Evolutionary conservation across 495 filamentous ascomycete genomes (phyloP).

Genomic region (Hypoxylon intermedium): DNA sequence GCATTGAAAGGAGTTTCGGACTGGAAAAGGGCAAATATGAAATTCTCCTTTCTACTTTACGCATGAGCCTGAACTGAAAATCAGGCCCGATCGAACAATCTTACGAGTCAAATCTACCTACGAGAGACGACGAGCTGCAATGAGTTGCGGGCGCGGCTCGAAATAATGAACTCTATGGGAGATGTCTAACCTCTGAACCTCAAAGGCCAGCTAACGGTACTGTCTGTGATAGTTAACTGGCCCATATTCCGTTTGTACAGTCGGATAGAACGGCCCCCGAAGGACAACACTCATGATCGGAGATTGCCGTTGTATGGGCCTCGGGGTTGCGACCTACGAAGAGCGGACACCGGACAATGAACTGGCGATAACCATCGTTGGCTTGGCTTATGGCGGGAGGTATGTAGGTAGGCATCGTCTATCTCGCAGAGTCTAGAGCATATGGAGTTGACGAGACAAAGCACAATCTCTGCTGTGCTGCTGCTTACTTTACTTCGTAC

Average conservation of each 20-base stretch:
- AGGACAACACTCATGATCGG: not conserved
- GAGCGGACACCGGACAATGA: no score
- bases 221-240: no score
- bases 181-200: no score
- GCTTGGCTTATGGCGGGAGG: not conserved
- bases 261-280: not conserved
- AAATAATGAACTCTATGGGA: no score
- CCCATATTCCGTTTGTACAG: no score
- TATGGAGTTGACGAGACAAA: not conserved
- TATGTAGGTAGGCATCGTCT: not conserved
- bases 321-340: not conserved
- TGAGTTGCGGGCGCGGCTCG: no score
- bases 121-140: no score
- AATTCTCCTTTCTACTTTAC: slow-evolving; percentile 16
- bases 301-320: not conserved
- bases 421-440: not conserved
- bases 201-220: no score
- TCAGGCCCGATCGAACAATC: no score
- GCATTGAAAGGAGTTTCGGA: slow-evolving; percentile 20
- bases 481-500: no score
- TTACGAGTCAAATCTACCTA: not conserved
- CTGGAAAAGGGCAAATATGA: slow-evolving; percentile 12
- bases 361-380: not conserved
- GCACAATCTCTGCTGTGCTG: no score
- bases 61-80: not conserved